Evolutionary conservation across 495 filamentous ascomycete genomes (phyloP), one percentile per base, ranked within the genome.

Genomic region (Aeminium ludgeri): DNA sequence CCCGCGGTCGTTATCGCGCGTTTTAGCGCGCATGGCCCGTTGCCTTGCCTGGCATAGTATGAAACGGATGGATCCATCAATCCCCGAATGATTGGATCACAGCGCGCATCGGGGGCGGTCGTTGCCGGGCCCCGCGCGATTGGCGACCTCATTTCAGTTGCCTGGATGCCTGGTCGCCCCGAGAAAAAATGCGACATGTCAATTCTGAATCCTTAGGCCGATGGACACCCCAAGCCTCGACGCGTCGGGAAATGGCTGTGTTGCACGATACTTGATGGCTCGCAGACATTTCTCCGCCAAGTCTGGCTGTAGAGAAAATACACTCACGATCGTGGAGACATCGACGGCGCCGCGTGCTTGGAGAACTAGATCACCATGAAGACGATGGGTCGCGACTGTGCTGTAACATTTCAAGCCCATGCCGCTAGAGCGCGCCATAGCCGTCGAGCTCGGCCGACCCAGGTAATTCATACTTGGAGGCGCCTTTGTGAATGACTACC

Each of bases 401-500:
- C 7, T 40, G 13, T 12, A 30, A 13, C 7, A 13, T 16, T 20
- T 40, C 15, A 8, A 30, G 18, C 38, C 38, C 7, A 25, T 40
- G 38, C 38, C 38, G 1, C 12, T 17, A 6, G 27, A 30, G 3
- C 30, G 38, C 17, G 30, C 30, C n/a, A 25, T 40, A 30, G 23
- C 29, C 20, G 12, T 10, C 29, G 13, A 15, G 12, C 6, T 30
- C 30, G 5, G 30, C 16, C 28, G 29, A 40, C n/a, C 17, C 38
- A 10, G 15, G 2, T 10, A 20, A 30, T 8, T 28, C 29, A 2
- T 31, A 40, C 15, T 25, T 40, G 10, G 30, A 40, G 38, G 23
- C 38, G 3, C 38, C 38, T 10, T 40, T 25, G 28, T 40, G 30
- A 25, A 40, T 28, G 38, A 40, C 17, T 40, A 25, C 29, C 25